Evolutionary conservation across 1,139 yeast genomes (phyloP), one percentile per base, ranked within the genome.

Genomic region (Candida mesenterica): DNA sequence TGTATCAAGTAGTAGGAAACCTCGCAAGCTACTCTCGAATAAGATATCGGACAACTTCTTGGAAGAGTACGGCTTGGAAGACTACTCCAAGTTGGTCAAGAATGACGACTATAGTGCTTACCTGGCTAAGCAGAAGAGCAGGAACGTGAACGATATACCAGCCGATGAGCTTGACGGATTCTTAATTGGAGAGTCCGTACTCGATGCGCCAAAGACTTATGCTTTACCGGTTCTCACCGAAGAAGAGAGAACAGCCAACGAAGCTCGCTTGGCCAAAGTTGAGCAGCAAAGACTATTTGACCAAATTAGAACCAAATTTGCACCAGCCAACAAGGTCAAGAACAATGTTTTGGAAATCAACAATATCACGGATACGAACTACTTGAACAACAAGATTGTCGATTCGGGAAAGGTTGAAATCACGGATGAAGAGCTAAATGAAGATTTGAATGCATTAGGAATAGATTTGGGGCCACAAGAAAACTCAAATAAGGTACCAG

Each of bases 31-130:
- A 24, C 59, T 68, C 18, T 53, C 48, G 9, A 52, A 57, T 23
- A 62, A 60, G 33, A 43, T 61, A 32, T 47, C 62, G 3, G 68
- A 62, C 16, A 61, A 65, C 38, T 53, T 69, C 30, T 48, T 67
- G 14, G 65, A 59, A 34, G 75, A 70, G 36, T 70, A 70, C 43
- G 75, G 75, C 0, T 40, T 70, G 12, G 56, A 50, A 2, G 53
- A 56, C 34, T 65, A 66, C 39, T 34, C 45, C 5, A 57, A 63
- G 4, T 57, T 66, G 1, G 51, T 58, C 1, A 45, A 45, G 5
- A 53, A 55, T 25, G 70, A 65, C 41, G 64, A 65, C 41, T 57
- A 62, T 38, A 57, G 44, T n/a, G 5, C 53, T 4, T 45, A 53
- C 33, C 39, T 48, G 14, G 40, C 51, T 19, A 56, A 55, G 33